phyloP scores from a whole-genome alignment of 768 basidiomycete genomes.

The Naganishia vaughanmartiniae region DNA sequence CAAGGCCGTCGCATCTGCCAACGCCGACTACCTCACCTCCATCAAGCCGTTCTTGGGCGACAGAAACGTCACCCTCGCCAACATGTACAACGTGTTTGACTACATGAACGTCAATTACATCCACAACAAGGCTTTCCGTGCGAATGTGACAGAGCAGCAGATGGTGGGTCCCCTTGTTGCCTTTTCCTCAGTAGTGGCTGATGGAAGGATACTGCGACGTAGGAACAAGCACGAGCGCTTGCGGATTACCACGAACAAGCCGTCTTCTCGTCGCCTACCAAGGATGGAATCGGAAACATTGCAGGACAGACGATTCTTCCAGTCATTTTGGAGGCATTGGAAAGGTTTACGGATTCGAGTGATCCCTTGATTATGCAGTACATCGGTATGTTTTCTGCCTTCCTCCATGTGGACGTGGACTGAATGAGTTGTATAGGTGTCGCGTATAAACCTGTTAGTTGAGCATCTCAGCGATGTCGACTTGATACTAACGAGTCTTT shows the following conservation, averaged over 20 bases:
- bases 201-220: not conserved
- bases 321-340: slow-evolving; percentile 67
- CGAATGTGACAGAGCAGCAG: slow-evolving; percentile 48
- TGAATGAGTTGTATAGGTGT: slow-evolving; percentile 50
- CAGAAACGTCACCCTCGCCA: slow-evolving; percentile 34
- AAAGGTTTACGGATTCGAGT: slow-evolving; percentile 73
- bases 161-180: slow-evolving; percentile 16
- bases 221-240: slow-evolving; percentile 70
- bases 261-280: slow-evolving; percentile 63
- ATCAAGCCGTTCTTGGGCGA: slow-evolving; percentile 36
- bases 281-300: slow-evolving; percentile 72
- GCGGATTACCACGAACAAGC: slow-evolving; percentile 78
- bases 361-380: slow-evolving; percentile 76
- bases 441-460: slow-evolving; percentile 68
- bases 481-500: not conserved
- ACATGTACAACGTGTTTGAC: slow-evolving; percentile 60
- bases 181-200: not conserved
- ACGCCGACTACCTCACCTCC: slow-evolving; percentile 30
- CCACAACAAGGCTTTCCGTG: slow-evolving; percentile 78
- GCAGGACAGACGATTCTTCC: slow-evolving; percentile 76
- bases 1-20: slow-evolving; percentile 23
- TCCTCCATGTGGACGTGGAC: not conserved
- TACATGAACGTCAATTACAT: slow-evolving; percentile 67
- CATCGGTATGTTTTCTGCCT: slow-evolving; percentile 55
- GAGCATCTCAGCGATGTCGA: no score